Percentiles rank a stretch among this genome's conserved stretches.
Conservation (phyloP, 2,329 filamentous ascomycete species). For the Fusarium algeriense region DNA sequence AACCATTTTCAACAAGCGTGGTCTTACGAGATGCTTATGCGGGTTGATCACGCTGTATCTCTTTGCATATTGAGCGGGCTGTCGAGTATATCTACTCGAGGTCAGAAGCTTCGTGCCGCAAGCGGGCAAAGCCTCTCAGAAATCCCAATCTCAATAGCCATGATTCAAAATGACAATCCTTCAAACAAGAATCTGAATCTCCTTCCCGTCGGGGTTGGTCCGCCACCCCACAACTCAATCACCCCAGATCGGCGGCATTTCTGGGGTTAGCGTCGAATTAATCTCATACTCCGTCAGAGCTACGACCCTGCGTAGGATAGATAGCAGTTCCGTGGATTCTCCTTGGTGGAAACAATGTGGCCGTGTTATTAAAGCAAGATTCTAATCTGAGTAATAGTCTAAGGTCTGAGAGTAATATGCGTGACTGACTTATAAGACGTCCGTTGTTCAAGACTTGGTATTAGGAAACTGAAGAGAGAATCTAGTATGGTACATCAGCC, state of each 20-base stretch:
- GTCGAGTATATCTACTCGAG: not conserved
- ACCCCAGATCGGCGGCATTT: constrained; percentile 25
- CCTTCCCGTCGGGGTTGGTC: constrained; percentile 9
- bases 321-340: not conserved
- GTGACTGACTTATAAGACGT: constrained; percentile 1
- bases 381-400: not conserved
- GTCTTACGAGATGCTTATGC: not conserved
- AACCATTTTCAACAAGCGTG: not conserved
- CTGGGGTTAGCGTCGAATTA: not conserved
- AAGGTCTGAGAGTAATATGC: not conserved
- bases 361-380: not conserved
- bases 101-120: not conserved
- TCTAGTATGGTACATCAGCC: not conserved
- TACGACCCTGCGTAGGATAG: not conserved
- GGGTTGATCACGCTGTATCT: not conserved
- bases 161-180: no score
- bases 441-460: not conserved
- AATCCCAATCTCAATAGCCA: not conserved
- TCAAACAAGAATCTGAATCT: not conserved
- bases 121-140: not conserved
- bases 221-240: constrained; percentile 4
- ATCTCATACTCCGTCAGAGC: not conserved
- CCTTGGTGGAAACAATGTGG: constrained; percentile 31
- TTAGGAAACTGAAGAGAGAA: not conserved
- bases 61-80: not conserved